Percentiles rank a stretch among this genome's conserved stretches.
These are phyloP conservation scores for Funneliformis caledonium DNA, from an alignment of 371 early-diverging fungal species.

Conservation along the genomic window DNA sequence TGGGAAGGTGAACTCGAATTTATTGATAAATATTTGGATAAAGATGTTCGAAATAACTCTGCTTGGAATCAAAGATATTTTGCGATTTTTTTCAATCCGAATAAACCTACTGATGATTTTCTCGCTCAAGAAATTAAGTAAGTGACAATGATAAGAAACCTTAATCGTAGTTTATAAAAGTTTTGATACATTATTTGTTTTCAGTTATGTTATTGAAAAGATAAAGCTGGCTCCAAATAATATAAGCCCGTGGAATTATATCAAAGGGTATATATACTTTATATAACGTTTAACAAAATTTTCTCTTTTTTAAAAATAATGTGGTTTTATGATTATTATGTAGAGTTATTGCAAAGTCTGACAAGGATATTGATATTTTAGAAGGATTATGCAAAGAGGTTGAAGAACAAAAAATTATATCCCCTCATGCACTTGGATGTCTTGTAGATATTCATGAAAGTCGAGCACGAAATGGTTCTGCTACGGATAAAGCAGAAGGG, in stretches of 20 bases:
- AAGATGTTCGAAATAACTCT: slow-evolving; percentile 94
- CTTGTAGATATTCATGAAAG: slow-evolving; percentile 73
- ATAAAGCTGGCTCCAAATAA: slow-evolving; percentile 85
- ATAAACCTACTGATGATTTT: slow-evolving; percentile 47
- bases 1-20: slow-evolving; percentile 82
- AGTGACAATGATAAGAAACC: slow-evolving; percentile 30
- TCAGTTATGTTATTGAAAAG: slow-evolving; percentile 66
- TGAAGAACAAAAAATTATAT: slow-evolving; percentile 47
- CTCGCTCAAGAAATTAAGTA: slow-evolving; percentile 70
- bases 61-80: slow-evolving; percentile 97
- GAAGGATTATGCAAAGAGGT: slow-evolving; percentile 58
- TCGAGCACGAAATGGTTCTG: slow-evolving; percentile 50
- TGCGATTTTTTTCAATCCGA: slow-evolving; percentile 61
- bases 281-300: background rate
- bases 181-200: background rate
- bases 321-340: background rate
- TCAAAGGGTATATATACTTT: slow-evolving; percentile 60
- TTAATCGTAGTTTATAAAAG: background rate
- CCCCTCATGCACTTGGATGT: slow-evolving; percentile 66
- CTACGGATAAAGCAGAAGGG: slow-evolving; percentile 49
- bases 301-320: background rate
- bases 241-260: slow-evolving; percentile 89
- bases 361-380: slow-evolving; percentile 48
- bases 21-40: slow-evolving; percentile 67
- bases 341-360: slow-evolving; percentile 56